Percentiles rank a stretch among this genome's conserved stretches.
Evolutionary conservation across 495 filamentous ascomycete genomes (phyloP).

Genomic region (Parachaetomium inaequale): DNA sequence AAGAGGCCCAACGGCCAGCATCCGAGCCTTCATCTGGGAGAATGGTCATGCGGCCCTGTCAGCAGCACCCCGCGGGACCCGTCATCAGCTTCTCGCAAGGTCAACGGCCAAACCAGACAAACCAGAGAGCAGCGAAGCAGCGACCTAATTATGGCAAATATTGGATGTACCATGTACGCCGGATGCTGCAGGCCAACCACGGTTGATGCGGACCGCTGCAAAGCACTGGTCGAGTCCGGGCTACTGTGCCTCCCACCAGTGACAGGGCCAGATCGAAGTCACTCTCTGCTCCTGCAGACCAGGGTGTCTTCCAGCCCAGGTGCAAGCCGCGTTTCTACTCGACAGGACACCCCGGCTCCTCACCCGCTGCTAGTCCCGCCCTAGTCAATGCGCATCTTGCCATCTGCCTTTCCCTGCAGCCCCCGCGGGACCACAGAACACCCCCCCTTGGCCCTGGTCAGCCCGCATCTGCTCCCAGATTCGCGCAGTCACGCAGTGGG

Average conservation of each 20-base stretch:
- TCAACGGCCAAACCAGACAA: constrained; percentile 22
- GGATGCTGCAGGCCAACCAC: constrained; percentile 31
- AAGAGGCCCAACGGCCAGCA: background rate
- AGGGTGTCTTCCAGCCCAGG: constrained; percentile 22
- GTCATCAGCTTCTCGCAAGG: constrained; percentile 13
- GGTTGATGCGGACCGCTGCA: constrained; percentile 17
- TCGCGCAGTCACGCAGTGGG: constrained; percentile 10
- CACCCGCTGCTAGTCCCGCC: constrained; percentile 27
- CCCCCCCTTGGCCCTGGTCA: constrained; percentile 10
- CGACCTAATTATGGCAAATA: constrained; percentile 41
- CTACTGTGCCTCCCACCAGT: constrained; percentile 27
- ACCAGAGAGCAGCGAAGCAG: constrained; percentile 15
- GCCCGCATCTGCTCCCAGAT: constrained; percentile 15
- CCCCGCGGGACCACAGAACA: constrained; percentile 7
- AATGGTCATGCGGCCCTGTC: background rate
- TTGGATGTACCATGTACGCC: constrained; percentile 36
- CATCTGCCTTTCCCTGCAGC: constrained; percentile 27
- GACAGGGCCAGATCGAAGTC: constrained; percentile 29
- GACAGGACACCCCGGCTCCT: constrained; percentile 23
- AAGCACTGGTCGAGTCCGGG: constrained; percentile 22
- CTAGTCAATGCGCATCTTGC: constrained; percentile 31
- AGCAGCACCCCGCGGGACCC: background rate
- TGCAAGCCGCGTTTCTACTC: constrained; percentile 21
- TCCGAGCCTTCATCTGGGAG: background rate
- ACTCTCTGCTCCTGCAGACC: constrained; percentile 32